Conservation (phyloP, 2,329 filamentous ascomycete species). For the Colletotrichum coccodes region DNA sequence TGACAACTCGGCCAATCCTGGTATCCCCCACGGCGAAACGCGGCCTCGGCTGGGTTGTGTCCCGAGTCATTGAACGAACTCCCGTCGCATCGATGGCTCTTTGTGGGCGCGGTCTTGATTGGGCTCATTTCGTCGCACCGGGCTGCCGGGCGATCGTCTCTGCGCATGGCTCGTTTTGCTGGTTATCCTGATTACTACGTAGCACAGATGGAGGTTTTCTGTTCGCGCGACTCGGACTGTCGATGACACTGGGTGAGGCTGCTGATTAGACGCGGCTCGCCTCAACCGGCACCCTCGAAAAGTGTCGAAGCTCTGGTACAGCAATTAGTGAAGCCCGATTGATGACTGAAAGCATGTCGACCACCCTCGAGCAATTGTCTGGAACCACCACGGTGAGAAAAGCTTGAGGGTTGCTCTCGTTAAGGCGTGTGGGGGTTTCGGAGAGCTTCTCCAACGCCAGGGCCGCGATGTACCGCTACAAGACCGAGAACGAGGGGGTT, state of each 20-base stretch:
- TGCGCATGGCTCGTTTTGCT: background rate
- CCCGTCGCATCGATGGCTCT: background rate
- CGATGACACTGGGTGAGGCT: no score
- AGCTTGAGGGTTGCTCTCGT: constrained; percentile 1
- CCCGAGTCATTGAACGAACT: constrained; percentile 19
- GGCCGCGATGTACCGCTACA: background rate
- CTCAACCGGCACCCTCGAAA: no score
- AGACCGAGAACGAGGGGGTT: background rate
- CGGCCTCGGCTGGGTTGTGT: background rate
- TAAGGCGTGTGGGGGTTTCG: background rate
- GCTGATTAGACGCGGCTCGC: no score
- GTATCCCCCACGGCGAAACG: background rate
- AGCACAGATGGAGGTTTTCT: background rate
- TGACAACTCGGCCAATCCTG: background rate
- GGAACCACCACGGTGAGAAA: background rate
- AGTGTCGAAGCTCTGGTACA: no score
- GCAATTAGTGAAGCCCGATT: no score
- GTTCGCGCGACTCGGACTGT: background rate
- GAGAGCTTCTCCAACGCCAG: background rate
- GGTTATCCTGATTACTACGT: background rate
- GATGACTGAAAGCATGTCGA: background rate
- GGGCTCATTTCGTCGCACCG: background rate
- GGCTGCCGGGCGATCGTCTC: constrained; percentile 1
- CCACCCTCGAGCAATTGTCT: background rate
- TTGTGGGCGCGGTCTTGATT: constrained; percentile 3